These are phyloP conservation scores for Amanita molliuscula DNA, from an alignment of 768 basidiomycete species.

Conservation along the genomic window DNA sequence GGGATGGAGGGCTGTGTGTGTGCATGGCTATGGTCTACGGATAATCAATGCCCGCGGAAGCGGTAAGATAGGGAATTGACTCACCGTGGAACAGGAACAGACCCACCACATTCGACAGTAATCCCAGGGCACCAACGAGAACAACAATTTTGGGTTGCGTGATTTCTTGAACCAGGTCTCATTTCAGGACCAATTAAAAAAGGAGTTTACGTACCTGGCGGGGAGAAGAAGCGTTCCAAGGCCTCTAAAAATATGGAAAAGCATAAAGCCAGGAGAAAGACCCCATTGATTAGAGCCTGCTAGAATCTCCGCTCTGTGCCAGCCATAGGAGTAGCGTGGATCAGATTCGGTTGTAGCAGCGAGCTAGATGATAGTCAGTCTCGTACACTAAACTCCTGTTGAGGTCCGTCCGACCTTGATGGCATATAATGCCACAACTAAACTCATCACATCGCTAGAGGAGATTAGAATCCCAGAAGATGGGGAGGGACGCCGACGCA, in stretches of 20 bases:
- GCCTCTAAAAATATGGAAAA: conserved; percentile 94
- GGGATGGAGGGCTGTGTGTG: conserved; percentile 35
- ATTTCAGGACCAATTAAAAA: conserved; percentile 1
- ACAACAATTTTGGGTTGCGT: conserved; percentile 83
- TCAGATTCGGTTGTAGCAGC: conserved; percentile 47
- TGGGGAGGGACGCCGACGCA: conserved; percentile 24
- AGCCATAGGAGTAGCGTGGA: conserved; percentile 92
- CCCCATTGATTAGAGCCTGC: conserved; percentile 95
- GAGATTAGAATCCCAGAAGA: conserved; percentile 5
- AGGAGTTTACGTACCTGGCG: conserved; percentile 45
- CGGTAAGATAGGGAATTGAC: conserved; percentile 12
- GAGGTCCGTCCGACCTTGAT: conserved; percentile 48
- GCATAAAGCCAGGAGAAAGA: conserved; percentile 93
- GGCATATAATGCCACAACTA: conserved; percentile 67
- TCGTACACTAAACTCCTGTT: neutral
- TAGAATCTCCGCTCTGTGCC: conserved; percentile 95
- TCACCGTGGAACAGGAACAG: conserved; percentile 91
- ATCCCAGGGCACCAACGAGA: conserved; percentile 79
- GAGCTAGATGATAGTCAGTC: conserved; percentile 33
- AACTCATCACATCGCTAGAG: conserved; percentile 86
- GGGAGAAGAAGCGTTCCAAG: conserved; percentile 78
- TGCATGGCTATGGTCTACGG: conserved; percentile 62
- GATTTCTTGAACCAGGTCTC: conserved; percentile 47
- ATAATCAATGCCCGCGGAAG: conserved; percentile 3
- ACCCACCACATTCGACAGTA: conserved; percentile 88